Evolutionary conservation across 169 alveolate genomes (phyloP), one percentile per base, ranked within the genome.

Genomic region (Toxoplasma gondii): DNA sequence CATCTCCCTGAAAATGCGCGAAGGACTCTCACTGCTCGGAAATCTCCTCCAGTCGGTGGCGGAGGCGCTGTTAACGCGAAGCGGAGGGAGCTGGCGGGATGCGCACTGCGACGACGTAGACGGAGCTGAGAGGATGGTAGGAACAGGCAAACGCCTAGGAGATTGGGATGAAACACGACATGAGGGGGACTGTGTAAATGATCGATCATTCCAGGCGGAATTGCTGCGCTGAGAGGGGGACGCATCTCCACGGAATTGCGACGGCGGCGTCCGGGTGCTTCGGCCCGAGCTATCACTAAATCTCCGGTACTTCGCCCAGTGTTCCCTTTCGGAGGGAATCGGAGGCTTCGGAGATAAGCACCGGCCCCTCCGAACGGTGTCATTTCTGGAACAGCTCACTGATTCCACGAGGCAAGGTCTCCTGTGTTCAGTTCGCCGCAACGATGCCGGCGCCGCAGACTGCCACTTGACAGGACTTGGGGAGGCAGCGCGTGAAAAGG

Each of bases 141-240:
- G 86, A 31, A 78, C 86, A 78, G 39, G 86, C 86, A 78, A n/a
- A 36, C 86, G 86, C 86, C 86, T 17, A 38, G 86, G 86, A 16
- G 86, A 22, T 16, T 31, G 43, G n/a, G 44, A 78, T 78, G 44
- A 45, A 78, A 12, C 2, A 38, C 86, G 45, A 12, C 86, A 31
- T 1, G 86, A 78, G 74, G 22, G 74, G n/a, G 74, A 27, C n/a
- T 27, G 74, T 19, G 74, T 1, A 27, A 64, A 64, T 1, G 74
- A 64, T 1, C 34, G n/a, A 10, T 27, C 34, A 64, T 19, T 16
- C 34, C 74, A 27, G 74, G 22, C 74, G 29, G 24, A 4, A 19
- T 27, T 19, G 5, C n/a, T 27, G n/a, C 5, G 9, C n/a, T 27
- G 74, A 16, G 74, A 64, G 7, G 74, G 74, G 74, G 74, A 64